A percentile compares a stretch with the other conserved stretches of the same genome.
Conservation (phyloP, 176 grass and related monocot species). For the Phoenix roebelenii region DNA sequence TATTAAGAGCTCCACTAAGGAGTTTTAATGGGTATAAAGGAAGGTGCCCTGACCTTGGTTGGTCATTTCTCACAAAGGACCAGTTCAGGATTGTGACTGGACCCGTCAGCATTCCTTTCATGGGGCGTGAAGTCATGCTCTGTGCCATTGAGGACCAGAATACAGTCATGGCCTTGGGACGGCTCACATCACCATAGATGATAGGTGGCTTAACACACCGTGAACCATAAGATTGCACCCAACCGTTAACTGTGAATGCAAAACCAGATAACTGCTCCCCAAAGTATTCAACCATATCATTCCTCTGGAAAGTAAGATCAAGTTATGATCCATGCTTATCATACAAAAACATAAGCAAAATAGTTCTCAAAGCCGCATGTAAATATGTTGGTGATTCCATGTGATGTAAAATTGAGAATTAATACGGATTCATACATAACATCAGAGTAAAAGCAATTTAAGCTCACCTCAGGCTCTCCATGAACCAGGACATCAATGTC, state of each 20-base stretch:
- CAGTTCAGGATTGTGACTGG: constrained; percentile 20
- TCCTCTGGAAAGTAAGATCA: no score
- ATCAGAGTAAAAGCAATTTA: no score
- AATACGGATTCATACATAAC: no score
- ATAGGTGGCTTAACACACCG: constrained; percentile 23
- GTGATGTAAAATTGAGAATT: no score
- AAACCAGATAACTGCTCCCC: constrained; percentile 20
- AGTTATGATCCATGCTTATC: no score
- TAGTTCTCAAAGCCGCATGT: no score
- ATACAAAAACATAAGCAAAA: no score
- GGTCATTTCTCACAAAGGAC: constrained; percentile 22
- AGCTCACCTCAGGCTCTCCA: no score
- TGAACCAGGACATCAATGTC: no score
- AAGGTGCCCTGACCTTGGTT: constrained; percentile 9
- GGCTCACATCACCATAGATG: constrained; percentile 20
- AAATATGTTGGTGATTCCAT: no score
- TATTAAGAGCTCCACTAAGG: background rate
- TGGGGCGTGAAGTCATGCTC: constrained; percentile 13
- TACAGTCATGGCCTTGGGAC: constrained; percentile 14
- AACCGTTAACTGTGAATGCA: constrained; percentile 24
- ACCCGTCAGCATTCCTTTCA: constrained; percentile 21
- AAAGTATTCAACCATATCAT: constrained; percentile 3
- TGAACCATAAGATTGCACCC: constrained; percentile 24
- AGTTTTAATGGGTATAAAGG: background rate
- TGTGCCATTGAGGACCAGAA: constrained; percentile 15